A percentile compares a stretch with the other conserved stretches of the same genome.
phyloP scores from a whole-genome alignment of 768 basidiomycete species.

The Exsudoporus frostii region DNA sequence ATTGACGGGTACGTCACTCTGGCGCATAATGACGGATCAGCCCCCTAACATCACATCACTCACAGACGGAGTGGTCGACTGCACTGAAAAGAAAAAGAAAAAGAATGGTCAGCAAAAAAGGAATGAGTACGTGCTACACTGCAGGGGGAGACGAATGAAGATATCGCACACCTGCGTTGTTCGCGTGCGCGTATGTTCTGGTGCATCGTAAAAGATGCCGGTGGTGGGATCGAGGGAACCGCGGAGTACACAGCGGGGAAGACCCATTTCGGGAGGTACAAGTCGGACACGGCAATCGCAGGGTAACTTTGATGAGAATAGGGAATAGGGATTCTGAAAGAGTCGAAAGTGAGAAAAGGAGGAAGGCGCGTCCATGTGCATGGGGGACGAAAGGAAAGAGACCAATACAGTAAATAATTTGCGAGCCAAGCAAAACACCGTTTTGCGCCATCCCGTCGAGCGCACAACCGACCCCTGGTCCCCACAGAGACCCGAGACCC shows the following conservation, averaged over 20 bases:
- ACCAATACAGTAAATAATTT: background rate
- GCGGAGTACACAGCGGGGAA: slow-evolving; percentile 38
- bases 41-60: slow-evolving; percentile 58
- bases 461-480: no score
- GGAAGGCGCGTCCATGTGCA: background rate
- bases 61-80: slow-evolving; percentile 64
- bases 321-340: no score
- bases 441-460: no score
- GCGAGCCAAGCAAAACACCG: background rate
- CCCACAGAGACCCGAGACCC: no score
- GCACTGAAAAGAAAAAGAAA: slow-evolving; percentile 32
- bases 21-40: slow-evolving; percentile 64
- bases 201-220: slow-evolving; percentile 62
- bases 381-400: background rate
- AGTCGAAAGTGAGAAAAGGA: background rate
- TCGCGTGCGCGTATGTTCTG: slow-evolving; percentile 62
- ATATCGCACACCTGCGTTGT: slow-evolving; percentile 66
- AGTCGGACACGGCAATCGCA: background rate
- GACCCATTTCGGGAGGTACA: background rate
- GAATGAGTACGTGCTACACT: background rate
- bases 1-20: slow-evolving; percentile 41
- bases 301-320: background rate
- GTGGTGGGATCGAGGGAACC: slow-evolving; percentile 64
- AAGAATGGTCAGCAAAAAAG: background rate
- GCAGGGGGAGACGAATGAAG: slow-evolving; percentile 9